phyloP scores from a whole-genome alignment of 2,329 filamentous ascomycete species.

The Alternaria viburni region DNA sequence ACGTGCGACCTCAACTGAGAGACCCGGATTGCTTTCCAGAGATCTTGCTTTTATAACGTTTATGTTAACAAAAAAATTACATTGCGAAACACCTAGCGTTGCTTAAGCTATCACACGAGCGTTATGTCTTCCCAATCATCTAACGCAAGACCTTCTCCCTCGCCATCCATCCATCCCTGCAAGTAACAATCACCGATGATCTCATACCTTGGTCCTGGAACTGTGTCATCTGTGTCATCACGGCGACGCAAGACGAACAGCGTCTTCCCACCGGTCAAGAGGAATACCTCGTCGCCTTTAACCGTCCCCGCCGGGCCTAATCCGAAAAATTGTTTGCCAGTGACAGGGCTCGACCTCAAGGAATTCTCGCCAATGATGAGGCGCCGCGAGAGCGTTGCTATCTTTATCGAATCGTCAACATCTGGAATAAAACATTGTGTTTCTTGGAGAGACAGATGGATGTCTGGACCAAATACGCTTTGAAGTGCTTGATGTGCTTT shows the following conservation, averaged over 20 bases:
- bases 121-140: not conserved
- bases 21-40: not conserved
- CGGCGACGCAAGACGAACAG: constrained; percentile 15
- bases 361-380: not conserved
- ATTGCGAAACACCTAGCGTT: not conserved
- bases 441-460: no score
- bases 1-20: not conserved
- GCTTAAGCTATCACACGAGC: not conserved
- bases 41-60: not conserved
- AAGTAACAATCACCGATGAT: constrained; percentile 5
- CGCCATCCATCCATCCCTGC: not conserved
- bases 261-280: constrained; percentile 14
- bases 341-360: not conserved
- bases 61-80: not conserved
- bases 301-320: constrained; percentile 9
- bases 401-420: not conserved
- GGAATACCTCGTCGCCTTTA: constrained; percentile 12
- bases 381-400: constrained; percentile 2
- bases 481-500: not conserved
- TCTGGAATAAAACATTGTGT: not conserved
- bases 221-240: not conserved
- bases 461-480: not conserved
- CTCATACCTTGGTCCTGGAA: not conserved
- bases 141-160: not conserved
- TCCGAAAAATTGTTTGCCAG: not conserved